Conservation (phyloP, 2,329 filamentous ascomycete species). For the Westerdykella ornata region DNA sequence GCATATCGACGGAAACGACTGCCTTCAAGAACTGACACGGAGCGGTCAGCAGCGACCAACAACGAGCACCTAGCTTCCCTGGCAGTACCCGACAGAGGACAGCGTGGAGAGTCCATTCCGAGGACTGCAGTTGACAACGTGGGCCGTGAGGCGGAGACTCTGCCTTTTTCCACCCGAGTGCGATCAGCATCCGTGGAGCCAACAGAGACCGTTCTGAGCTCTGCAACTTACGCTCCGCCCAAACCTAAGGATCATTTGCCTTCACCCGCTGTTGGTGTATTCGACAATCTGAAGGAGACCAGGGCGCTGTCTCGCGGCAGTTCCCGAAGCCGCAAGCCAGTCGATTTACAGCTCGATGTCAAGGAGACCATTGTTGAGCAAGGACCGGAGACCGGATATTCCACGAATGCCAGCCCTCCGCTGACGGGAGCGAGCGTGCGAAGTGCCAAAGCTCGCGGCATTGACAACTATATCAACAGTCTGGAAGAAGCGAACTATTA, state of each 20-base stretch:
- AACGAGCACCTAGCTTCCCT: slow-evolving; percentile 31
- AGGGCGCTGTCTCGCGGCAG: slow-evolving; percentile 58
- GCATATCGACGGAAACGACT: slow-evolving; percentile 62
- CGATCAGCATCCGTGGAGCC: slow-evolving; percentile 41
- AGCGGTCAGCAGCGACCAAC: slow-evolving; percentile 24
- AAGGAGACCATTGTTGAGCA: slow-evolving; percentile 40
- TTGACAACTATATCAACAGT: slow-evolving; percentile 81
- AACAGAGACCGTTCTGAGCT: slow-evolving; percentile 47
- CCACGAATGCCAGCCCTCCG: slow-evolving; percentile 47
- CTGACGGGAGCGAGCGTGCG: slow-evolving; percentile 46
- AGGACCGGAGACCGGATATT: slow-evolving; percentile 37
- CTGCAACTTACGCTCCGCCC: slow-evolving; percentile 29
- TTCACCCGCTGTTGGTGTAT: slow-evolving; percentile 60
- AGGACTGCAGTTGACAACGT: slow-evolving; percentile 36
- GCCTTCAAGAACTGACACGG: slow-evolving; percentile 42
- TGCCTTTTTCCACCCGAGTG: slow-evolving; percentile 29
- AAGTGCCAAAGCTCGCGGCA: slow-evolving; percentile 56
- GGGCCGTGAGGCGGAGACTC: slow-evolving; percentile 37
- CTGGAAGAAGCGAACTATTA: slow-evolving; percentile 69
- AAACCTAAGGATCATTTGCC: slow-evolving; percentile 45
- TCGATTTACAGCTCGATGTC: slow-evolving; percentile 52
- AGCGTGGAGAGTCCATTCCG: slow-evolving; percentile 25
- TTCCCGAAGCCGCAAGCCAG: slow-evolving; percentile 71
- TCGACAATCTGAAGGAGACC: slow-evolving; percentile 58
- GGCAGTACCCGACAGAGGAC: slow-evolving; percentile 32